phyloP scores from a whole-genome alignment of 2,329 filamentous ascomycete species.

The Aaosphaeria arxii region DNA sequence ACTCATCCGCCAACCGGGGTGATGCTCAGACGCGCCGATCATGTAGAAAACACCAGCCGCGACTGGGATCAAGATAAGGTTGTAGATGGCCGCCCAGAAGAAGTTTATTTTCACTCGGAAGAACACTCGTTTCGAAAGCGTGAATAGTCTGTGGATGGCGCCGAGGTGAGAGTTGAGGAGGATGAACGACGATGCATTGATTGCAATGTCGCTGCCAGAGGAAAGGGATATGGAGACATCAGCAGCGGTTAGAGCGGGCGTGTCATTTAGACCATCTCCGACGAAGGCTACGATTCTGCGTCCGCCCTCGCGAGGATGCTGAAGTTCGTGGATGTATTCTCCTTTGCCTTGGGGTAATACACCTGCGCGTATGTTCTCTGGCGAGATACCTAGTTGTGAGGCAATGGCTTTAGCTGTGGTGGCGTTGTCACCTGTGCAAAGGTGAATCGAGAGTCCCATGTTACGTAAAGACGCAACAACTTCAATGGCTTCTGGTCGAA shows the following conservation, averaged over 20 bases:
- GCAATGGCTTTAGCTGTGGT: slow-evolving; percentile 81
- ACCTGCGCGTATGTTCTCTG: slow-evolving; percentile 75
- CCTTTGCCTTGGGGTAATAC: slow-evolving; percentile 86
- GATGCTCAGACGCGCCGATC: slow-evolving; percentile 41
- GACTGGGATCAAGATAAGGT: slow-evolving; percentile 72
- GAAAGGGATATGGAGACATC: slow-evolving; percentile 83
- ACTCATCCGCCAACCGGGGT: slow-evolving; percentile 58
- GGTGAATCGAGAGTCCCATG: slow-evolving; percentile 73
- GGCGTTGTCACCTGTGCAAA: slow-evolving; percentile 89
- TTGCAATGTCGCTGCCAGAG: slow-evolving; percentile 77
- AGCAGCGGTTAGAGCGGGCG: slow-evolving; percentile 73
- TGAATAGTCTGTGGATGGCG: slow-evolving; percentile 71
- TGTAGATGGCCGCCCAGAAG: slow-evolving; percentile 80
- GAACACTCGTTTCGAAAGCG: slow-evolving; percentile 70
- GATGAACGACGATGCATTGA: slow-evolving; percentile 79
- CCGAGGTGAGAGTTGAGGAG: slow-evolving; percentile 68
- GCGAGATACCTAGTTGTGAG: slow-evolving; percentile 69
- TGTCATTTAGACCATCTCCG: slow-evolving; percentile 91
- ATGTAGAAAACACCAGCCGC: slow-evolving; percentile 75
- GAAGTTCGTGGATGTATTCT: slow-evolving; percentile 58
- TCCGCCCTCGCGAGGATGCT: slow-evolving; percentile 11
- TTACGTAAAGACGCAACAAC: slow-evolving; percentile 64
- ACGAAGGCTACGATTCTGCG: slow-evolving; percentile 66
- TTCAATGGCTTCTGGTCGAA: slow-evolving; percentile 67
- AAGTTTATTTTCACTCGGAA: slow-evolving; percentile 81